Evolutionary conservation across 371 early-diverging fungal species (phyloP), one percentile per base, ranked within the genome.

Genomic region (Mortierella sp.): DNA sequence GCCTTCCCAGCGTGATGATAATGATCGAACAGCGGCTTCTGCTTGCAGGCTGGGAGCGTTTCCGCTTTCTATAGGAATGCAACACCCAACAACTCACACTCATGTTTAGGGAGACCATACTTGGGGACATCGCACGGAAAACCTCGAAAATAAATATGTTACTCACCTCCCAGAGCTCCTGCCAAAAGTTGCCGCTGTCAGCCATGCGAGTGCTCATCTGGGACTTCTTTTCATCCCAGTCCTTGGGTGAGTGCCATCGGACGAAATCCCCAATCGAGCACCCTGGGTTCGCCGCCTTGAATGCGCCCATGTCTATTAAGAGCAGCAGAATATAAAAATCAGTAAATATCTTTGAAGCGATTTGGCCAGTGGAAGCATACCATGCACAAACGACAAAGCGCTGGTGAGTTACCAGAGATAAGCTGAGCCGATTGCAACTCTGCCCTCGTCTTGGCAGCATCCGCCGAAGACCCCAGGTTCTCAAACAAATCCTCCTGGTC

Each of bases 201-300:
- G 89, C 81, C 98, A 98, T 98, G 26, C 98, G 89, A 16, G 89
- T 88, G 78, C 96, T 96, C 71, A 98, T 82, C 21, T 86, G 82
- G 10, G 93, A 94, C 28, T 86, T 88, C 19, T 75, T 75, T 34
- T 86, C 83, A 57, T 75, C 81, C 93, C 94, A 96, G 83, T 98
- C 98, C 64, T 95, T 91, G 14, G 98, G 98, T 1, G 98, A 98
- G 82, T 97, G 96, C 98, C 98, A 98, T 54, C 97, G 90, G 14
- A 98, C 94, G 91, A 98, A 98, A 79, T 98, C 98, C 6, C 93
- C 95, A 19, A 98, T 83, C 9, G 82, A 81, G 19, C 94, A 92
- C 21, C 91, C 89, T 5, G 97, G 96, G 37, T 89, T 89, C 19
- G 89, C 88, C 14, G 89, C 89, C 70, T 89, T 89, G 69, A 89